A percentile compares a stretch with the other conserved stretches of the same genome.
phyloP scores from a whole-genome alignment of 306 rosid species.

The Urtica urens region DNA sequence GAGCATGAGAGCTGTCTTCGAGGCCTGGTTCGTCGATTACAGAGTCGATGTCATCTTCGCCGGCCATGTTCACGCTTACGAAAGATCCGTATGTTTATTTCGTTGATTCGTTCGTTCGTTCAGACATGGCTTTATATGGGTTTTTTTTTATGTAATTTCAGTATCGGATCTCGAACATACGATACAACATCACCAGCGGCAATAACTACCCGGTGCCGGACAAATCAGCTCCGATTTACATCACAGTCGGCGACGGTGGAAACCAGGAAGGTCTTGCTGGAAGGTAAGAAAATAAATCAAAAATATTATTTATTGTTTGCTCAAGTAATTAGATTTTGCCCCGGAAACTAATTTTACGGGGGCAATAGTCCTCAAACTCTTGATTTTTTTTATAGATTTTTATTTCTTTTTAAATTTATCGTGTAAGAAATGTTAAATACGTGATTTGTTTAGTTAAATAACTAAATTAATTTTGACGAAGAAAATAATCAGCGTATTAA shows the following conservation, averaged over 20 bases:
- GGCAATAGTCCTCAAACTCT: too few species aligned
- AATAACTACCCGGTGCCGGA: slow-evolving; percentile 45
- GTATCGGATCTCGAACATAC: slow-evolving; percentile 70
- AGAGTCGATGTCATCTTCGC: slow-evolving; percentile 86
- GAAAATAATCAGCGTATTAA: too few species aligned
- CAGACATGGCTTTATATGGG: neutral
- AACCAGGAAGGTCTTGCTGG: slow-evolving; percentile 97
- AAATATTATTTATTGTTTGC: neutral
- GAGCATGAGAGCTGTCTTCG: slow-evolving; percentile 72
- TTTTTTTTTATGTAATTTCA: slow-evolving; percentile 25
- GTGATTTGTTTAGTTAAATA: too few species aligned
- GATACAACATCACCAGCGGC: slow-evolving; percentile 61
- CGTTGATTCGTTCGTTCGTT: neutral
- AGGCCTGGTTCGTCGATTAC: slow-evolving; percentile 69
- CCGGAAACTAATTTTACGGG: too few species aligned
- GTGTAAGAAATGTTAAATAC: too few species aligned
- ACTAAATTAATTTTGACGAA: too few species aligned
- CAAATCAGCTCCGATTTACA: slow-evolving; percentile 85
- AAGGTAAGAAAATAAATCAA: slow-evolving; percentile 45
- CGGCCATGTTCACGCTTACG: slow-evolving; percentile 98
- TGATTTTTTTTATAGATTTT: too few species aligned
- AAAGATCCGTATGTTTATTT: slow-evolving; percentile 61
- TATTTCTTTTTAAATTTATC: too few species aligned
- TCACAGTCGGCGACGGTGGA: slow-evolving; percentile 98
- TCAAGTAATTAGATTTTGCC: neutral